Conservation (phyloP, 2,329 filamentous ascomycete genomes). For the Davidsoniella eucalypti region DNA sequence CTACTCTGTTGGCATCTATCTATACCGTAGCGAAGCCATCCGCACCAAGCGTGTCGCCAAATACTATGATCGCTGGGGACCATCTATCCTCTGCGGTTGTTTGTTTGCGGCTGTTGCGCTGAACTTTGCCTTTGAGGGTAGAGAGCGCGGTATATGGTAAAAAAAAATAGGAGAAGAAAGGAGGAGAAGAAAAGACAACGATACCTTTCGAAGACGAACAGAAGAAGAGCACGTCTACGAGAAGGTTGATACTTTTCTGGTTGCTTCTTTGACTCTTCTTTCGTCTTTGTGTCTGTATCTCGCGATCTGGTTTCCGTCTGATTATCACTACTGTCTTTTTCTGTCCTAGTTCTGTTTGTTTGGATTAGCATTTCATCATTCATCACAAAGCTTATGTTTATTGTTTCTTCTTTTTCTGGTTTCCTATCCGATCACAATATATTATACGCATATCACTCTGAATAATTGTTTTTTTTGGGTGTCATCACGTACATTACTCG, state of each 20-base stretch:
- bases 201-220: too few relatives aligned
- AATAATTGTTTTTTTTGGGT: background rate
- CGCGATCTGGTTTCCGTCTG: background rate
- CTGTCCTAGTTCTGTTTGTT: background rate
- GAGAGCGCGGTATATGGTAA: constrained; percentile 39
- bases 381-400: too few relatives aligned
- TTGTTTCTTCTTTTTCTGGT: background rate
- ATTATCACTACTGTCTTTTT: background rate
- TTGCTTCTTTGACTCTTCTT: background rate
- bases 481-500: too few relatives aligned
- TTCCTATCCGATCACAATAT: background rate
- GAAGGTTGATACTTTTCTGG: background rate
- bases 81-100: constrained; percentile 56
- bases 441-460: background rate
- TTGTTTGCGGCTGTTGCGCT: constrained; percentile 58
- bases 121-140: constrained; percentile 69
- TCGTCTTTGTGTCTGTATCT: background rate
- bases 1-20: constrained; percentile 71
- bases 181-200: too few relatives aligned
- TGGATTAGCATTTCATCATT: background rate
- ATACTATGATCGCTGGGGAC: constrained; percentile 84
- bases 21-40: constrained; percentile 79
- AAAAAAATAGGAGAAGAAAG: constrained; percentile 5
- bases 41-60: constrained; percentile 66
- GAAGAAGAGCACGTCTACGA: too few relatives aligned